A percentile compares a stretch with the other conserved stretches of the same genome.
These are phyloP conservation scores for Aureobasidium sp. DNA, from an alignment of 2,329 filamentous ascomycete species.

Conservation along the genomic window DNA sequence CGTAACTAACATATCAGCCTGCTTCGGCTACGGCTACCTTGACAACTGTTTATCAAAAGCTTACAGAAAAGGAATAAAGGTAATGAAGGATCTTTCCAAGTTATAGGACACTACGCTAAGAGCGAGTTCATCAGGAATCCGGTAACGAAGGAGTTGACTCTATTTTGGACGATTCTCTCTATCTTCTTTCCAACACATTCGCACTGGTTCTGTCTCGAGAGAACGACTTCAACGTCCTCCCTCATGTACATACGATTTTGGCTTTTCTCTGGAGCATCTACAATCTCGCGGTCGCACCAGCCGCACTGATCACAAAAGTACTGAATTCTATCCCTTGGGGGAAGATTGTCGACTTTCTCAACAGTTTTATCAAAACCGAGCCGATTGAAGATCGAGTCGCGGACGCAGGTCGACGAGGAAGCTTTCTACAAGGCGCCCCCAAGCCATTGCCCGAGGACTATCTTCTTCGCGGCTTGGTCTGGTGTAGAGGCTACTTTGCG, in stretches of 20 bases:
- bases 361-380: conserved; percentile 37
- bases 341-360: conserved; percentile 43
- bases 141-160: neutral
- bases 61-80: conserved; percentile 5
- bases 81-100: neutral
- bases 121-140: neutral
- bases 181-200: conserved; percentile 22
- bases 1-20: conserved; percentile 45
- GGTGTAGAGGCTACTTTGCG: conserved; percentile 51
- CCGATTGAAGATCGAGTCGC: conserved; percentile 28
- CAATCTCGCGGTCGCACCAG: neutral
- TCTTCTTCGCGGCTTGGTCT: conserved; percentile 54
- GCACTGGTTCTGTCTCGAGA: conserved; percentile 28
- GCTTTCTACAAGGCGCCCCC: conserved; percentile 33
- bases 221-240: conserved; percentile 38
- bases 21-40: conserved; percentile 46
- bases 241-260: conserved; percentile 54
- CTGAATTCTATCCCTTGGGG: conserved; percentile 45
- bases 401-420: conserved; percentile 27
- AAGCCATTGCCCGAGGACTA: conserved; percentile 62
- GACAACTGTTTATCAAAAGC: conserved; percentile 37
- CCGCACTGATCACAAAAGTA: conserved; percentile 22
- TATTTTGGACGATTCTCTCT: neutral
- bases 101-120: neutral
- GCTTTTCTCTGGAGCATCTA: conserved; percentile 47